Conservation (phyloP, 768 basidiomycete species). For the Hypsizygus marmoreus region DNA sequence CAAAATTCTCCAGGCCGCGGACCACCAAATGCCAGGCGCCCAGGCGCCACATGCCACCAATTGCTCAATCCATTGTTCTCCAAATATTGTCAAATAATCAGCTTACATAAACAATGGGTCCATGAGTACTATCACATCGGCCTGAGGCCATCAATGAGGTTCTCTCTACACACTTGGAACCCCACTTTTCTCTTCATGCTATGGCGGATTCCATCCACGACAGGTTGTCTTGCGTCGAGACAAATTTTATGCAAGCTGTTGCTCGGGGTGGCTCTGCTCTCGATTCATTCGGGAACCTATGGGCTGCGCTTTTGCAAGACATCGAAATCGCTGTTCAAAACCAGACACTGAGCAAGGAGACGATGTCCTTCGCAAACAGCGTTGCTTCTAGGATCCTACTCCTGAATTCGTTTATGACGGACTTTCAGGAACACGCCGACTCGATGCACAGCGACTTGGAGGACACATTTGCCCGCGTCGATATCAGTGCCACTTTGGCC, state of each 20-base stretch:
- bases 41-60: too few species aligned
- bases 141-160: too few species aligned
- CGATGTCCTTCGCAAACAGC: slow-evolving; percentile 4
- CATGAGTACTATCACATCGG: too few species aligned
- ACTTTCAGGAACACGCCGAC: slow-evolving; percentile 4
- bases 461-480: slow-evolving; percentile 10
- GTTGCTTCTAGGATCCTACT: slow-evolving; percentile 17
- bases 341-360: slow-evolving; percentile 10
- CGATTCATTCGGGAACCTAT: neutral
- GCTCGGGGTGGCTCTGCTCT: slow-evolving; percentile 6
- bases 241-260: neutral
- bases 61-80: too few species aligned
- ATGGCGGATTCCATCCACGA: neutral
- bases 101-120: too few species aligned
- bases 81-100: too few species aligned
- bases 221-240: slow-evolving; percentile 2
- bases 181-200: neutral
- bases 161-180: neutral
- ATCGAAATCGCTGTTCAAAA: neutral
- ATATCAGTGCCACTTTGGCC: neutral
- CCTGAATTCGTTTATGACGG: slow-evolving; percentile 11
- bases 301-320: slow-evolving; percentile 3
- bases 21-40: too few species aligned
- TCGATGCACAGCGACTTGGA: slow-evolving; percentile 14
- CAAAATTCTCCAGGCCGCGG: too few species aligned